Conservation (phyloP, 306 rosid species). For the Delonix regia region DNA sequence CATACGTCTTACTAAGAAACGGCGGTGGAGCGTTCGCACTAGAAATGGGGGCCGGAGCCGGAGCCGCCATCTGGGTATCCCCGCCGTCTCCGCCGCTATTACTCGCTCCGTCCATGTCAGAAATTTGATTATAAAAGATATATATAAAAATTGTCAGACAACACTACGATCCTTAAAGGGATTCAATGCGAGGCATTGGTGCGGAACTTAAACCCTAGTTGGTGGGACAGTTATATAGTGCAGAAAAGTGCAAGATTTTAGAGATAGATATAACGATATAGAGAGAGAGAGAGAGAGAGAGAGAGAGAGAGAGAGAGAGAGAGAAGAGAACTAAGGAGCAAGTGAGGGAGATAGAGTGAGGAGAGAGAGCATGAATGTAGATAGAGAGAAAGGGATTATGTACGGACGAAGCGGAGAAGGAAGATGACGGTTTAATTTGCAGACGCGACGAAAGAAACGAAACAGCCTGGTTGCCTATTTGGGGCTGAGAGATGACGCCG, state of each 20-base stretch:
- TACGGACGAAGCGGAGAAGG: not conserved
- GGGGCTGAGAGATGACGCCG: not conserved
- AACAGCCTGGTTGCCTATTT: not conserved
- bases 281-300: not conserved
- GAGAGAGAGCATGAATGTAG: too few relatives aligned
- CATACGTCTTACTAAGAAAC: slow-evolving; percentile 90
- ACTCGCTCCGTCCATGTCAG: slow-evolving; percentile 50
- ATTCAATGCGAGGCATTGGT: slow-evolving; percentile 31
- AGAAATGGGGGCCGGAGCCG: slow-evolving; percentile 63
- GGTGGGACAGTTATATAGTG: not conserved
- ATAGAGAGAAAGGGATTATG: not conserved
- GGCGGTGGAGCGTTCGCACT: slow-evolving; percentile 85
- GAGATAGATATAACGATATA: not conserved
- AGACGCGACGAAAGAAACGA: slow-evolving; percentile 10
- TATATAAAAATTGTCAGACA: not conserved
- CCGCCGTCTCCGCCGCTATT: slow-evolving; percentile 47
- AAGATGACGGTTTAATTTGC: not conserved
- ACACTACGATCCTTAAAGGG: slow-evolving; percentile 26
- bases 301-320: not conserved
- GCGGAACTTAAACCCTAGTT: slow-evolving; percentile 47
- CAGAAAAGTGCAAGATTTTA: not conserved
- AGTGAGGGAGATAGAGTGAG: not conserved
- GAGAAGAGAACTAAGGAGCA: not conserved
- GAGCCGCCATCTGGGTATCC: slow-evolving; percentile 34
- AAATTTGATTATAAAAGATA: not conserved